Percentiles rank a stretch among this genome's conserved stretches.
These are phyloP conservation scores for Fragaria nilgerrensis DNA, from an alignment of 306 rosid genomes.

Conservation along the genomic window DNA sequence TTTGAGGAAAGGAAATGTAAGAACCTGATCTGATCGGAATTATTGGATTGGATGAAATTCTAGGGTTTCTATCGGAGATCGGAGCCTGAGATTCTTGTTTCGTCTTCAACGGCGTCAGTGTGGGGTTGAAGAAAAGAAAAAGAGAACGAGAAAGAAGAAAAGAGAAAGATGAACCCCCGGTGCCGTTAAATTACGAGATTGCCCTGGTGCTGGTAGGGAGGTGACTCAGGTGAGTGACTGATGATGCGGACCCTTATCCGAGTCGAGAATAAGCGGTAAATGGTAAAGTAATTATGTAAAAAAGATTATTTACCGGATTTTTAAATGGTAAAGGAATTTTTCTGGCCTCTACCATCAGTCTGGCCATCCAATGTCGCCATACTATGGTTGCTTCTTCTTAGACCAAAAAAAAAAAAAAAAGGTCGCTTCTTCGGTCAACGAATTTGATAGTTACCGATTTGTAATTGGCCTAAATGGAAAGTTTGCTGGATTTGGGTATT, in stretches of 20 bases:
- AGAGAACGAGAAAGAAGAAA: not conserved
- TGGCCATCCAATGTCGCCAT: no score
- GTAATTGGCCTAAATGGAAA: no score
- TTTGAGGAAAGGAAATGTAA: slow-evolving; percentile 25
- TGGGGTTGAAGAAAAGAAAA: slow-evolving; percentile 12
- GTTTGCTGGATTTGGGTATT: no score
- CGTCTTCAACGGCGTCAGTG: slow-evolving; percentile 42
- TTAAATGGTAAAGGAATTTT: no score
- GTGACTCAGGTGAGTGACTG: no score
- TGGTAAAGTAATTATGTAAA: no score
- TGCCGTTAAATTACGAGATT: slow-evolving; percentile 16
- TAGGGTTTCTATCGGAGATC: slow-evolving; percentile 59
- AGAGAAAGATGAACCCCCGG: not conserved
- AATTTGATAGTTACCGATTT: no score
- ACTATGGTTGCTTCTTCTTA: no score
- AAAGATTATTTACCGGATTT: no score
- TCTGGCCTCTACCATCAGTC: no score
- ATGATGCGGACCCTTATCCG: not conserved
- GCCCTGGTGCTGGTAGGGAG: not conserved
- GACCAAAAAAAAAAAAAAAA: no score
- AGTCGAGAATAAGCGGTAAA: not conserved
- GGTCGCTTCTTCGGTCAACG: no score
- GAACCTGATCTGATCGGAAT: slow-evolving; percentile 41
- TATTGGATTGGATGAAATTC: slow-evolving; percentile 1
- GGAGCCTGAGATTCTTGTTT: slow-evolving; percentile 27